These are phyloP conservation scores for Pyrenochaeta sp. DNA, from an alignment of 2,329 filamentous ascomycete genomes.

Conservation along the genomic window DNA sequence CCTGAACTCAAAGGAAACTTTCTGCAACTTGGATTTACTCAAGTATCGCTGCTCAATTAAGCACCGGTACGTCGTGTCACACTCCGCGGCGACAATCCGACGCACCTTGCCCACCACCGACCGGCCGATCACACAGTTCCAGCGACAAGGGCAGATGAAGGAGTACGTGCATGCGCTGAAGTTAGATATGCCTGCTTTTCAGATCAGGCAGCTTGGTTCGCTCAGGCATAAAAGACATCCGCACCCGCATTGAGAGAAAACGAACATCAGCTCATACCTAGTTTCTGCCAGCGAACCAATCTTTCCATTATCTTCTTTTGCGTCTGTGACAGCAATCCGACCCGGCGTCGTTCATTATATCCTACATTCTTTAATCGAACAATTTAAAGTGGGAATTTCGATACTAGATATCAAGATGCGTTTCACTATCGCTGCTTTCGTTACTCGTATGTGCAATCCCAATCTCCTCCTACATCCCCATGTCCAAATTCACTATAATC, in stretches of 20 bases:
- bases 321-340: slow-evolving; percentile 43
- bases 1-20: neutral
- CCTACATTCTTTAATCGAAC: slow-evolving; percentile 13
- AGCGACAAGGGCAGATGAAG: slow-evolving; percentile 17
- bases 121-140: slow-evolving; percentile 24
- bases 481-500: too few relatives aligned
- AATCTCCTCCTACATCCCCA: slow-evolving; percentile 8
- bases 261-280: slow-evolving; percentile 4
- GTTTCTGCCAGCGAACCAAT: slow-evolving; percentile 1
- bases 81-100: neutral
- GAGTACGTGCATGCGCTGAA: slow-evolving; percentile 1
- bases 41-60: neutral
- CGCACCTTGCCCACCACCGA: neutral
- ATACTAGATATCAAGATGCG: slow-evolving; percentile 22
- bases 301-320: slow-evolving; percentile 22
- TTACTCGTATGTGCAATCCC: slow-evolving; percentile 13
- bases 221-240: slow-evolving; percentile 12
- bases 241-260: slow-evolving; percentile 2
- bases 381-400: slow-evolving; percentile 1
- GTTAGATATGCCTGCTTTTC: neutral
- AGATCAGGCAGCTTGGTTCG: neutral
- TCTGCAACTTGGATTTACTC: neutral
- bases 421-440: slow-evolving; percentile 24
- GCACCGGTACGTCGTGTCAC: neutral
- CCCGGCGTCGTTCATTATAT: slow-evolving; percentile 41